Conservation (phyloP, 352 stramenopile genomes). For the Phytophthora aleatoria region DNA sequence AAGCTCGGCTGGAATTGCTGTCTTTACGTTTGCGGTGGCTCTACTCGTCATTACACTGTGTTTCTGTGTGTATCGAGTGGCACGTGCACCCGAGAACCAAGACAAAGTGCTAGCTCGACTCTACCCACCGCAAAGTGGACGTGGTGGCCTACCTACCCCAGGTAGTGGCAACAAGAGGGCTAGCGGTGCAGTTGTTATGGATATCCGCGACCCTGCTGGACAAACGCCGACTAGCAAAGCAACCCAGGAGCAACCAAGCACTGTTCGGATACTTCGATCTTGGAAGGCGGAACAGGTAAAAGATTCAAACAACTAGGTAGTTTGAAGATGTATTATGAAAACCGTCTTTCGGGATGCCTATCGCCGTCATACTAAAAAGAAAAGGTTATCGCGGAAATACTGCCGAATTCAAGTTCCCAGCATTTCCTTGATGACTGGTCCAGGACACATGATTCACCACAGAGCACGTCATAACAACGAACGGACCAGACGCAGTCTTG, state of each 20-base stretch:
- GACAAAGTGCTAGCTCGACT: slow-evolving; percentile 45
- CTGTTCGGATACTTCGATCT: neutral
- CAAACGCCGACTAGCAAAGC: neutral
- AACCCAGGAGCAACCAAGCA: neutral
- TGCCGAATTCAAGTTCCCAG: too few relatives aligned
- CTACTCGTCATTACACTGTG: slow-evolving; percentile 42
- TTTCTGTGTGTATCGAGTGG: slow-evolving; percentile 66
- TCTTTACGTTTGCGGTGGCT: slow-evolving; percentile 52
- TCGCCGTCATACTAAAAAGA: too few relatives aligned
- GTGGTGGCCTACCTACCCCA: neutral
- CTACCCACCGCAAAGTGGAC: slow-evolving; percentile 7
- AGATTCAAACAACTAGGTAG: neutral
- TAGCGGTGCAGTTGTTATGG: slow-evolving; percentile 28
- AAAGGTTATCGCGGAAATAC: too few relatives aligned
- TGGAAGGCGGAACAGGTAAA: neutral
- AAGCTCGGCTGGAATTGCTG: slow-evolving; percentile 45
- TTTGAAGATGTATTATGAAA: too few relatives aligned
- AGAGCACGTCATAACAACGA: too few relatives aligned
- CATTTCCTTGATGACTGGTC: too few relatives aligned
- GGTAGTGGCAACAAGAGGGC: neutral
- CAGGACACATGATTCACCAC: too few relatives aligned
- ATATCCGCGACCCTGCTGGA: slow-evolving; percentile 18
- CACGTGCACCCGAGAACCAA: slow-evolving; percentile 66
- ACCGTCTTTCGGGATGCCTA: too few relatives aligned
- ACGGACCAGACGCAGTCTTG: too few relatives aligned